These are phyloP conservation scores for Jackrogersella multiformis DNA, from an alignment of 495 filamentous ascomycete genomes.

Conservation along the genomic window DNA sequence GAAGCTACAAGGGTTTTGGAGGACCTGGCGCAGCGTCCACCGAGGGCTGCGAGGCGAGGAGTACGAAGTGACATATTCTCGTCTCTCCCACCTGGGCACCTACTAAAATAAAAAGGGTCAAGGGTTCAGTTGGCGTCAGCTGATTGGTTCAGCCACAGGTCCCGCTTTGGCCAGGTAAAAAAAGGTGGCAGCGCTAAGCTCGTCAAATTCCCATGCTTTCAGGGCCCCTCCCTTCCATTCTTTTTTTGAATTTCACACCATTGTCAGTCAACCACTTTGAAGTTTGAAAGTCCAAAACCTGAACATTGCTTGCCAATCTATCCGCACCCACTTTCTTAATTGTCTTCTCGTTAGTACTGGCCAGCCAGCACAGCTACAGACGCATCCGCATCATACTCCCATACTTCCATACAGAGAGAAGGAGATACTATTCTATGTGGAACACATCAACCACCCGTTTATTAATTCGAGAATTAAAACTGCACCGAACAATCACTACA, in stretches of 20 bases:
- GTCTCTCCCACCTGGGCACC: neutral
- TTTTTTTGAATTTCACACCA: conserved; percentile 25
- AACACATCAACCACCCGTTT: neutral
- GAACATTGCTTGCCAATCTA: neutral
- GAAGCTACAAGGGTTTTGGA: conserved; percentile 3
- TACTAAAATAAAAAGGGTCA: conserved; percentile 9
- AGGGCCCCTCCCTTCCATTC: conserved; percentile 33
- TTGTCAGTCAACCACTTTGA: conserved; percentile 18
- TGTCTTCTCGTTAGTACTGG: conserved; percentile 7
- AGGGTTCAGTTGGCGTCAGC: conserved; percentile 37
- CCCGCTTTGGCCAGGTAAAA: conserved; percentile 19
- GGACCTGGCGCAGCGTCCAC: neutral
- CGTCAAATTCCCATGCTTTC: conserved; percentile 40
- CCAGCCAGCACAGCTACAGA: neutral
- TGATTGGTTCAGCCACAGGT: conserved; percentile 26
- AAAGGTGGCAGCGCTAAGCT: conserved; percentile 39
- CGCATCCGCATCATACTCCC: neutral
- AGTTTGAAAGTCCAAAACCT: conserved; percentile 1
- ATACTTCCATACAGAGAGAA: neutral
- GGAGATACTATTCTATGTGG: neutral
- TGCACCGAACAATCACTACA: neutral
- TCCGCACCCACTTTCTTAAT: neutral
- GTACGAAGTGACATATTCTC: neutral
- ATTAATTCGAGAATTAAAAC: neutral
- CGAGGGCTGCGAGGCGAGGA: neutral